Evolutionary conservation across 164 flowering plant genomes (phyloP).

Genomic region (Litsea cubeba): DNA sequence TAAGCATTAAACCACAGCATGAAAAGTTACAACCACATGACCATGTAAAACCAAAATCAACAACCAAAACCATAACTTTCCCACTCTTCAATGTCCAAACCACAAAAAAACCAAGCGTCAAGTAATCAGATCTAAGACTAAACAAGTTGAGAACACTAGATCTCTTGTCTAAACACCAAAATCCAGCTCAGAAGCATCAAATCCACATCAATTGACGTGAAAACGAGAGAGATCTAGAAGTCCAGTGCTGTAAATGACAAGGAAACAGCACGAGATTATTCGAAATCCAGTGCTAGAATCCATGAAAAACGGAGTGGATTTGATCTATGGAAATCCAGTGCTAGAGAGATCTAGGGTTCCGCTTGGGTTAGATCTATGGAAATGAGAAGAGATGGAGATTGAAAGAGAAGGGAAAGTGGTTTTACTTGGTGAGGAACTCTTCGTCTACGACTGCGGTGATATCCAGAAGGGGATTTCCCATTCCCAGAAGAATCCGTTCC

Average conservation of each 20-base stretch:
- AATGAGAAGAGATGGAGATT: background rate
- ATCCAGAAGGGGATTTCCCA: constrained; percentile 77
- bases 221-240: too few relatives aligned
- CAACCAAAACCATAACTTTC: too few relatives aligned
- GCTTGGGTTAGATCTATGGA: background rate
- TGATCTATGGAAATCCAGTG: too few relatives aligned
- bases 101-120: too few relatives aligned
- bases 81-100: background rate
- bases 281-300: background rate
- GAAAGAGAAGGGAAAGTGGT: background rate
- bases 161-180: background rate
- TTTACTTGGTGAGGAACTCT: constrained; percentile 42
- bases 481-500: constrained; percentile 61
- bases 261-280: too few relatives aligned
- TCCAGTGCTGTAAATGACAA: too few relatives aligned
- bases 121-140: background rate
- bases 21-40: background rate
- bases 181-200: background rate
- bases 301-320: background rate
- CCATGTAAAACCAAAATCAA: background rate
- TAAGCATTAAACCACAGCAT: background rate
- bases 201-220: background rate
- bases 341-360: background rate
- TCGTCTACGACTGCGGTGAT: constrained; percentile 66
- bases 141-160: background rate